Evolutionary conservation across 1,139 yeast genomes (phyloP).

Genomic region (Suhomyces bolitotheri): DNA sequence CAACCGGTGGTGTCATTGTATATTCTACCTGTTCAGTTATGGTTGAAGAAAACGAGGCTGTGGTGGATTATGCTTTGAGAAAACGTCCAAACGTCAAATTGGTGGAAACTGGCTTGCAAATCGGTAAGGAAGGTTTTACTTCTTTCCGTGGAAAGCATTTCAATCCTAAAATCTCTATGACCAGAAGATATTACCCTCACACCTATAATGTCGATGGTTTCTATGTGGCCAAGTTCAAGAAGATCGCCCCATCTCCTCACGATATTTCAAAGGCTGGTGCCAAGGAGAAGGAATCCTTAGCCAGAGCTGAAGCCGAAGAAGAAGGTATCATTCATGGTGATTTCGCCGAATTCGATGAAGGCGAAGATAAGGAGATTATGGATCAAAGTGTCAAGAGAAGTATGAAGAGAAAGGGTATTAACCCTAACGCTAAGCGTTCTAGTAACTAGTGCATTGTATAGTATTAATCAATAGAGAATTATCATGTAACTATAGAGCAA

Average conservation of each 20-base stretch:
- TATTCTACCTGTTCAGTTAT: conserved; percentile 98
- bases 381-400: conserved; percentile 71
- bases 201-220: conserved; percentile 98
- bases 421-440: conserved; percentile 47
- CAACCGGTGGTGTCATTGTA: conserved; percentile 92
- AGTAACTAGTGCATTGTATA: conserved; percentile 6
- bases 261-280: conserved; percentile 88
- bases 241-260: conserved; percentile 82
- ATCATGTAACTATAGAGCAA: neutral
- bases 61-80: conserved; percentile 95
- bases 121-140: conserved; percentile 95
- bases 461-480: conserved; percentile 3
- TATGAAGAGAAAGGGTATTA: conserved; percentile 78
- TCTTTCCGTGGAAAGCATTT: conserved; percentile 92
- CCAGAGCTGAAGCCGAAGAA: conserved; percentile 75
- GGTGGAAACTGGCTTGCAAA: conserved; percentile 89
- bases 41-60: conserved; percentile 97
- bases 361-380: conserved; percentile 73
- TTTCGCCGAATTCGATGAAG: conserved; percentile 78
- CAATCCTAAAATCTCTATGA: conserved; percentile 70
- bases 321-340: conserved; percentile 84
- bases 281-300: conserved; percentile 76
- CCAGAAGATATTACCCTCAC: conserved; percentile 97
- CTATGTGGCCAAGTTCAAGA: conserved; percentile 93
- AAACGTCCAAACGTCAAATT: conserved; percentile 95